These are phyloP conservation scores for Amanita pseudoporphyria DNA, from an alignment of 768 basidiomycete genomes.

Conservation along the genomic window DNA sequence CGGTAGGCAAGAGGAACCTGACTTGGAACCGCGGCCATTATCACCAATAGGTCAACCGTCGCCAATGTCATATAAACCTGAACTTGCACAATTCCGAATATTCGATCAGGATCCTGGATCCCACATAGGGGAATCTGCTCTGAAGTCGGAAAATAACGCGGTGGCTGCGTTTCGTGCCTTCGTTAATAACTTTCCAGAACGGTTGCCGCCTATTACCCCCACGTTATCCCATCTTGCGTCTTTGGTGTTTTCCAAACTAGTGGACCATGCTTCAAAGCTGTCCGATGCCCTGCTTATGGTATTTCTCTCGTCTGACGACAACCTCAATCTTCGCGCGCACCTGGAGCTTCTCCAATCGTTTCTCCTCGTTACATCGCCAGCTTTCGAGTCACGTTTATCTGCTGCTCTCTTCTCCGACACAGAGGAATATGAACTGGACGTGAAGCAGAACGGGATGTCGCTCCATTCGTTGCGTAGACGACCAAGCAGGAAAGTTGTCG, in stretches of 20 bases:
- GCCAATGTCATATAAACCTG: slow-evolving; percentile 19
- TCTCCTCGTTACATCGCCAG: slow-evolving; percentile 58
- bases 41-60: not conserved
- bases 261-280: slow-evolving; percentile 52
- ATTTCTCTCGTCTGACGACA: slow-evolving; percentile 52
- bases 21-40: not conserved
- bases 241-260: slow-evolving; percentile 52
- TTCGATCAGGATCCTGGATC: slow-evolving; percentile 64
- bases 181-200: slow-evolving; percentile 45
- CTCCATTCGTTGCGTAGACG: slow-evolving; percentile 25
- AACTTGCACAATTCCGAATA: slow-evolving; percentile 36
- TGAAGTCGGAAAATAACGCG: slow-evolving; percentile 19
- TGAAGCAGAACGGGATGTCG: slow-evolving; percentile 23
- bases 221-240: slow-evolving; percentile 51
- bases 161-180: slow-evolving; percentile 32
- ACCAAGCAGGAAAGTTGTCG: slow-evolving; percentile 16
- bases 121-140: slow-evolving; percentile 17
- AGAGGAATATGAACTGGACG: slow-evolving; percentile 35
- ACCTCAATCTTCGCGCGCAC: slow-evolving; percentile 62
- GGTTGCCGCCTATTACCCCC: slow-evolving; percentile 55
- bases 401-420: slow-evolving; percentile 73
- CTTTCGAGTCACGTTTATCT: slow-evolving; percentile 64
- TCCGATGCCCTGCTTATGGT: slow-evolving; percentile 58
- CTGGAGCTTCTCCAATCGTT: slow-evolving; percentile 65
- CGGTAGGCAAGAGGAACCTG: slow-evolving; percentile 1